These are phyloP conservation scores for Ophiobolus disseminans DNA, from an alignment of 2,329 filamentous ascomycete genomes.

Conservation along the genomic window DNA sequence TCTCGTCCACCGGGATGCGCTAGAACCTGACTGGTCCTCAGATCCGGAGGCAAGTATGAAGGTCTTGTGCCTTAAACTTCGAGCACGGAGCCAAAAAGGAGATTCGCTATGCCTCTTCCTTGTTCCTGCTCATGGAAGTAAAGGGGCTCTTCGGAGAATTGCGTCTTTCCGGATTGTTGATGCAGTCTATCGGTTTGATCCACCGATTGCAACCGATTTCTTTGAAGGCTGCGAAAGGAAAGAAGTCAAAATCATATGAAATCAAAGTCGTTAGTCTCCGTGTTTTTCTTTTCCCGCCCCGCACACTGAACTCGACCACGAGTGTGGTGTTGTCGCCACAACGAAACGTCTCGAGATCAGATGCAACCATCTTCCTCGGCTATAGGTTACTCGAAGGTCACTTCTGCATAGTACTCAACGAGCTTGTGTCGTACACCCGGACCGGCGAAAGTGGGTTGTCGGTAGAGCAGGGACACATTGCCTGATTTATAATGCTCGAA, in stretches of 20 bases:
- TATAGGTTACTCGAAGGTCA: no score
- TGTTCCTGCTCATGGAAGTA: not conserved
- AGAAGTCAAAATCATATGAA: not conserved
- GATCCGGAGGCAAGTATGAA: not conserved
- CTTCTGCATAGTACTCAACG: no score
- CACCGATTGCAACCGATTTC: not conserved
- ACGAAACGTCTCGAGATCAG: no score
- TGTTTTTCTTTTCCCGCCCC: no score
- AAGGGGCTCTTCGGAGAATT: not conserved
- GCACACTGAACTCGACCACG: not conserved
- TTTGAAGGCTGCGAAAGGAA: not conserved
- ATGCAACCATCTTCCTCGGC: no score
- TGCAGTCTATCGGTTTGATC: not conserved
- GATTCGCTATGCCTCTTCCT: slow-evolving; percentile 1
- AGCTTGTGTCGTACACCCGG: no score
- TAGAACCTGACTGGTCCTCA: not conserved
- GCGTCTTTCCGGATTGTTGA: slow-evolving; percentile 1
- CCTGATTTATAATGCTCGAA: no score
- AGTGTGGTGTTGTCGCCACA: no score
- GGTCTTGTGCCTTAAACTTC: slow-evolving; percentile 4
- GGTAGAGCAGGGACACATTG: no score
- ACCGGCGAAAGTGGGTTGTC: no score
- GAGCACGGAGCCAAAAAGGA: not conserved
- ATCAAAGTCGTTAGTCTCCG: not conserved
- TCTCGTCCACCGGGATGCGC: not conserved